Evolutionary conservation across 129 eudicot species (phyloP), one percentile per base, ranked within the genome.

Genomic region (Solidago caesia): DNA sequence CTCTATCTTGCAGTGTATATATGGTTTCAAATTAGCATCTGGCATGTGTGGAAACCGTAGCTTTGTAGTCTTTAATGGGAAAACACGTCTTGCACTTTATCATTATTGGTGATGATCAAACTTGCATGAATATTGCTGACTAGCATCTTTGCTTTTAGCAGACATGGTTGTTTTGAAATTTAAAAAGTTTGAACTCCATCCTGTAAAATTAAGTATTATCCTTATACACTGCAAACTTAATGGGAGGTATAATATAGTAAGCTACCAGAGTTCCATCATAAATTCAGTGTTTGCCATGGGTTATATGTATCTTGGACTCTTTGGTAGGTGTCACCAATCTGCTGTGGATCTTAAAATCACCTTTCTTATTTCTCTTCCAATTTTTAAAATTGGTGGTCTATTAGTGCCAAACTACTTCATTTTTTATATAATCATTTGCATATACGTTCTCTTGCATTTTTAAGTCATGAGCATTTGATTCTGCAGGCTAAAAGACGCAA

Each of bases 401-500:
- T 59, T 59, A 45, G 58, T 63, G 57, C 42, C 61, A 44, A 52
- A 15, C 13, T 71, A 49, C 83, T 80, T 12, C 44, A 57, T 67
- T 45, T 39, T 27, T 59, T 48, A 29, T 48, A 33, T 1, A 33
- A 5, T 69, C n/a, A 4, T 61, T 48, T 59, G 4, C 59, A 44
- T 59, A 25, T 56, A 7, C 42, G 13, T 61, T 60, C 64, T 64
- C 73, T 70, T 72, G 47, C 68, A 56, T 8, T 64, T 70, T 43
- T 45, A 69, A 71, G 42, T 74, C 70, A 73, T 25, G 55, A 29
- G 80, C 80, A 75, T 81, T 75, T 77, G 48, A 83, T 67, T 83
- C 61, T 75, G 79, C 92, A 93, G 98, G 78, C 70, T 77, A 53
- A 80, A 83, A 85, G 75, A 80, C 72, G 70, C 41, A 62, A 81